Evolutionary conservation across 2,329 filamentous ascomycete genomes (phyloP).

Genomic region (Fusarium gaditjirri): DNA sequence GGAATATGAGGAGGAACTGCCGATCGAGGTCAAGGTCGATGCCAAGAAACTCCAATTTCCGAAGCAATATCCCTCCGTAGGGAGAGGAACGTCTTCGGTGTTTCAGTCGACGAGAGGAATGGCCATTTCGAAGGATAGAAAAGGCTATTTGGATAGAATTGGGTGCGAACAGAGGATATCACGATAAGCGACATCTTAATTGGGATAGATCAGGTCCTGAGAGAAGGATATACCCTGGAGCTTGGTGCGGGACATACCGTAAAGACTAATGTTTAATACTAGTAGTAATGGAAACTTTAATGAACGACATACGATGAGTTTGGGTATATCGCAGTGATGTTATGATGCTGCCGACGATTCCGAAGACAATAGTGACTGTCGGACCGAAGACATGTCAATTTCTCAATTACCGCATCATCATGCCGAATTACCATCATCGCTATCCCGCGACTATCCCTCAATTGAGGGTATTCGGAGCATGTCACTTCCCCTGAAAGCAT

Average conservation of each 20-base stretch:
- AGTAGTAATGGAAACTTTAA: neutral
- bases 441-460: neutral
- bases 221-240: neutral
- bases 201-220: neutral
- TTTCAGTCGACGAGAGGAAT: constrained; percentile 65
- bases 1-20: constrained; percentile 60
- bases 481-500: neutral
- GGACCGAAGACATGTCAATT: neutral
- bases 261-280: constrained; percentile 10
- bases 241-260: neutral
- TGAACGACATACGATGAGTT: neutral
- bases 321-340: neutral
- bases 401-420: neutral
- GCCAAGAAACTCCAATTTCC: constrained; percentile 73
- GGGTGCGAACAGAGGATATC: constrained; percentile 79
- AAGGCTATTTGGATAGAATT: constrained; percentile 82
- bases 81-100: constrained; percentile 64
- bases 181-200: neutral
- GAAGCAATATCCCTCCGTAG: constrained; percentile 42
- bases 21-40: constrained; percentile 77
- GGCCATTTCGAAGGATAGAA: constrained; percentile 76
- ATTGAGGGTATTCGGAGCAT: neutral
- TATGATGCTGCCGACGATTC: neutral
- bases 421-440: neutral
- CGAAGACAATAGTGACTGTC: neutral